Conservation (phyloP, 371 early-diverging fungal genomes). For the Saksenaea oblongispora region DNA sequence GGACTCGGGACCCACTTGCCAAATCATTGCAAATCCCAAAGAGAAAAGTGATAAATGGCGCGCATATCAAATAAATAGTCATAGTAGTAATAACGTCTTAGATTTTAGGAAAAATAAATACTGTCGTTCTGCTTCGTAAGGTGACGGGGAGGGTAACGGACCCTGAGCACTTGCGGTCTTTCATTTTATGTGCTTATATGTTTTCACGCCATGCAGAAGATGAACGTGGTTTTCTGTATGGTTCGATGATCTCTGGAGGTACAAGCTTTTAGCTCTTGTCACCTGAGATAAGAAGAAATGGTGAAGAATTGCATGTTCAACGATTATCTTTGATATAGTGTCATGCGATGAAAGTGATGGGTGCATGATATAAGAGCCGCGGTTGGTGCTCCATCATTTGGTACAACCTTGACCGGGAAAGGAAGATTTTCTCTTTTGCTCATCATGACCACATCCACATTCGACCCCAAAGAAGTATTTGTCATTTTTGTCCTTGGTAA, state of each 20-base stretch:
- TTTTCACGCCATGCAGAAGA: not conserved
- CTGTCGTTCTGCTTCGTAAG: not conserved
- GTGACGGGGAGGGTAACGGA: not conserved
- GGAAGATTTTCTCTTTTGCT: not conserved
- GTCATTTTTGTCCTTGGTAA: slow-evolving; percentile 80
- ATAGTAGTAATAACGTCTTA: too few relatives aligned
- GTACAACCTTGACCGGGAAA: not conserved
- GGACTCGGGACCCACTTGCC: not conserved
- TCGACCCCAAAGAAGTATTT: slow-evolving; percentile 51
- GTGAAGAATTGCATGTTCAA: not conserved
- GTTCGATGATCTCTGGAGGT: not conserved
- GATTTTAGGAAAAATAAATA: too few relatives aligned
- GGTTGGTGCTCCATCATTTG: not conserved
- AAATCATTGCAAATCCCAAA: too few relatives aligned
- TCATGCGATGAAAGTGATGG: not conserved
- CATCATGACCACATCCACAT: slow-evolving; percentile 23
- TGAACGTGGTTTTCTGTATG: not conserved
- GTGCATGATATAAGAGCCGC: slow-evolving; percentile 7
- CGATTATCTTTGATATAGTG: not conserved
- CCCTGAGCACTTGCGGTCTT: not conserved
- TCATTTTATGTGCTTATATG: not conserved
- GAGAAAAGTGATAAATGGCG: too few relatives aligned
- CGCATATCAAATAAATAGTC: too few relatives aligned
- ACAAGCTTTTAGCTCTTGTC: not conserved
- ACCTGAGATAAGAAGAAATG: not conserved